Base-by-base conservation (phyloP, 1,284 basidiomycete species). In the Sanguinoderma infundibulare region DNA sequence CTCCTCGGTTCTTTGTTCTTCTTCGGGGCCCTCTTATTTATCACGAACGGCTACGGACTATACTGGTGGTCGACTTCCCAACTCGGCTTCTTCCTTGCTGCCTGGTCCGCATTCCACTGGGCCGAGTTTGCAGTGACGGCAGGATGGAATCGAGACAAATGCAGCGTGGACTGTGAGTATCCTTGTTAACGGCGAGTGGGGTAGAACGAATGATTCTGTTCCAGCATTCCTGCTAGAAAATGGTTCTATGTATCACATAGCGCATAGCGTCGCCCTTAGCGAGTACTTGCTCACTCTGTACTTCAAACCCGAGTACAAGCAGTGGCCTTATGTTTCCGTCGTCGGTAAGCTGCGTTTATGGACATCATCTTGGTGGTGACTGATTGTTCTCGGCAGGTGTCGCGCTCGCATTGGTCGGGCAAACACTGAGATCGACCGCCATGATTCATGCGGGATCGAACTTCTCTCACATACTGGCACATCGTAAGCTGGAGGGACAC, bases 361-460 rank as follows among this genome's bases (percentile, higher is more conserved):
- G 30, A 30, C 10, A 7, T 55, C 17, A 39, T 22, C 17, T 40
- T 28, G 10, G 9, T 38, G 15, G 8, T 20, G n/a, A 30, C 22
- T 12, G 24, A 26, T 49, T n/a, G 9, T 22, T n/a, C 14, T 20
- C 20, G 34, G 20, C 65, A 93, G 94, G 93, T 17, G 75, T 94
- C 15, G 57, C 75, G 0, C 56, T 94, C 63, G 84, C 92, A 7
- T 44, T 92, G 2, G 55, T 82, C 7, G 95, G 95, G 1, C 98
- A 99, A 78, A 66, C 78, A 0, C 73, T 98, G 59, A 87, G 98
- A 52, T 95, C 95, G 3, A 73, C 85, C 22, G 96, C 98, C 17
- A 99, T 99, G 98, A 91, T 98, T 56, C 94, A 98, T 68, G 97
- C 98, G 1, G 86, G 90, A 22, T 89, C 87, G 56, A 98, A 94